Conservation (phyloP, 2,329 filamentous ascomycete species). For the Amauroascus verrucosus region DNA sequence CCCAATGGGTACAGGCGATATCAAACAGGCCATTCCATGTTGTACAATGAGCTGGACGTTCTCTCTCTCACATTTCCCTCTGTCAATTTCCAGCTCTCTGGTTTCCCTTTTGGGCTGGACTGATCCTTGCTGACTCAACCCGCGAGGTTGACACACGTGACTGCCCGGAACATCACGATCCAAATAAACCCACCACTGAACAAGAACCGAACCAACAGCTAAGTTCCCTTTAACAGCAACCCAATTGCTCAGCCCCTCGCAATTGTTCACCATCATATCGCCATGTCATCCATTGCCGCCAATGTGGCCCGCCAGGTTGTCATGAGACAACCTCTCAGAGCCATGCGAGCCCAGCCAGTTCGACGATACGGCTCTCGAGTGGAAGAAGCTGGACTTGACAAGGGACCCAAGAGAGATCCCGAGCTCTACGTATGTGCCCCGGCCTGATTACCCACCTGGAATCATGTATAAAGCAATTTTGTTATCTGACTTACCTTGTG, state of each 20-base stretch:
- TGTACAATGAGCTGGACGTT: background rate
- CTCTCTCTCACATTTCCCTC: background rate
- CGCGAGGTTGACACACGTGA: conserved; percentile 2
- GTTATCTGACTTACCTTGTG: conserved; percentile 4
- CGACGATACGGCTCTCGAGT: conserved; percentile 35
- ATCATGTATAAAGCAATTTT: no score
- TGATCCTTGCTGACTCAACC: conserved; percentile 7
- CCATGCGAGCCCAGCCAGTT: conserved; percentile 29
- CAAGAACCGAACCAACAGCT: background rate
- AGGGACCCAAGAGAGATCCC: conserved; percentile 58
- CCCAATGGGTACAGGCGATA: background rate
- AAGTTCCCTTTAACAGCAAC: background rate
- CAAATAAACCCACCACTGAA: conserved; percentile 15
- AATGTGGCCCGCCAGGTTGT: conserved; percentile 34
- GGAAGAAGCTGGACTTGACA: conserved; percentile 45
- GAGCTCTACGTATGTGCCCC: conserved; percentile 57
- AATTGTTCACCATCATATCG: conserved; percentile 1
- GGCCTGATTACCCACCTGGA: no score
- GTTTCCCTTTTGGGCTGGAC: conserved; percentile 4
- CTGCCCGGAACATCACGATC: conserved; percentile 13
- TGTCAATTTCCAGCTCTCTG: background rate
- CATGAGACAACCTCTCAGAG: conserved; percentile 35
- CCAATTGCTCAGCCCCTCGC: conserved; percentile 5
- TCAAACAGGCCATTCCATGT: background rate
- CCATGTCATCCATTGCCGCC: conserved; percentile 36